Conservation (phyloP, 2,329 filamentous ascomycete species). For the Aureobasidium musti region DNA sequence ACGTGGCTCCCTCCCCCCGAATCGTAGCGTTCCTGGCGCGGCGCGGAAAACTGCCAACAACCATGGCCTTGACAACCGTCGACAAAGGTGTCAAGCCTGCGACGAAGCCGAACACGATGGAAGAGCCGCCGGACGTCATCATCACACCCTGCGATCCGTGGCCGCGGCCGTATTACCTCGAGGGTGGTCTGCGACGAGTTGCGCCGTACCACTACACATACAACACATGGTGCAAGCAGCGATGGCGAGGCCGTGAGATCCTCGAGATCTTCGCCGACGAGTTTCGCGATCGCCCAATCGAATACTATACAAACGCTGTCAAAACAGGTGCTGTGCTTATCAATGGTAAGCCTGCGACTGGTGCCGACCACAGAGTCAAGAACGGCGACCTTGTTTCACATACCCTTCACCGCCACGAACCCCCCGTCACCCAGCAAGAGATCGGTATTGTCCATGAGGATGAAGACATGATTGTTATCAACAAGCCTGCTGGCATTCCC, state of each 20-base stretch:
- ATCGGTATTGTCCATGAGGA: slow-evolving; percentile 88
- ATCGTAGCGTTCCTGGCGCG: slow-evolving; percentile 55
- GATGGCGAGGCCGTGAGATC: slow-evolving; percentile 81
- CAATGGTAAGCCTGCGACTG: slow-evolving; percentile 70
- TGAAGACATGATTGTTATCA: slow-evolving; percentile 90
- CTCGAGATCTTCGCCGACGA: slow-evolving; percentile 88
- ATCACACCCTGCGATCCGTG: slow-evolving; percentile 60
- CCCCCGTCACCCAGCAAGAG: slow-evolving; percentile 78
- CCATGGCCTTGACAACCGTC: slow-evolving; percentile 50
- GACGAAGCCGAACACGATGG: slow-evolving; percentile 40
- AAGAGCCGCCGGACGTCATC: slow-evolving; percentile 52
- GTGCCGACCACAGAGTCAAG: slow-evolving; percentile 68
- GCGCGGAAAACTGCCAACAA: slow-evolving; percentile 47
- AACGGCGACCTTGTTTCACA: slow-evolving; percentile 93
- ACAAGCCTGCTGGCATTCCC: slow-evolving; percentile 92
- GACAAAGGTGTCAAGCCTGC: slow-evolving; percentile 30
- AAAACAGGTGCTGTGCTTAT: slow-evolving; percentile 74
- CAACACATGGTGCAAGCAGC: slow-evolving; percentile 90
- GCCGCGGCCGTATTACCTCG: slow-evolving; percentile 75
- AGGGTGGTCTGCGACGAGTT: slow-evolving; percentile 80
- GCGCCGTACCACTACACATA: slow-evolving; percentile 90
- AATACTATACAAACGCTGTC: slow-evolving; percentile 87
- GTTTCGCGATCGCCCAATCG: slow-evolving; percentile 81
- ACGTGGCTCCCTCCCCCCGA: slow-evolving; percentile 55
- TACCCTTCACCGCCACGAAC: slow-evolving; percentile 92